Percentiles rank a stretch among this genome's conserved stretches.
phyloP scores from a whole-genome alignment of 345 rosid genomes.

The Raphanus raphanistrum region DNA sequence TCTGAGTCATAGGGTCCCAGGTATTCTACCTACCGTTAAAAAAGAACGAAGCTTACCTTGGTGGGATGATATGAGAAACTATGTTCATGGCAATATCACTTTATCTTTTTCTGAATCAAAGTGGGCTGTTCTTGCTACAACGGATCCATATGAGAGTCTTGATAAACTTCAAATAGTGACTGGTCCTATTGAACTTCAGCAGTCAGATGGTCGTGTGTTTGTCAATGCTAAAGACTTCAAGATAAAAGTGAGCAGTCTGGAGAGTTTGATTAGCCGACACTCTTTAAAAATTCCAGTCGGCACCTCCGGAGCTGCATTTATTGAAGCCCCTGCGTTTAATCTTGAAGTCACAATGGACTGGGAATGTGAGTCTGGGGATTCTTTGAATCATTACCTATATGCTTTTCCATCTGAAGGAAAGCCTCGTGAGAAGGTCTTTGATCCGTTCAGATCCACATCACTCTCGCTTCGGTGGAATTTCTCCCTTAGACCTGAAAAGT shows the following conservation, averaged over 20 bases:
- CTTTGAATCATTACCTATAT: conserved; percentile 86
- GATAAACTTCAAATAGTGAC: conserved; percentile 78
- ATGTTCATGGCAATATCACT: conserved; percentile 77
- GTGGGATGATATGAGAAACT: conserved; percentile 99
- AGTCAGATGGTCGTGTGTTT: conserved; percentile 86
- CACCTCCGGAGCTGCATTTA: conserved; percentile 55
- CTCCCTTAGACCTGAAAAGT: conserved; percentile 70
- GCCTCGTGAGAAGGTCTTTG: conserved; percentile 77
- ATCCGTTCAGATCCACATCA: conserved; percentile 95
- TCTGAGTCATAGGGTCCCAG: conserved; percentile 69
- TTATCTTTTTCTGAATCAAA: conserved; percentile 67
- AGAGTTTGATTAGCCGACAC: conserved; percentile 67
- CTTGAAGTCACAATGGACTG: conserved; percentile 91
- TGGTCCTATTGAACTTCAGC: conserved; percentile 78
- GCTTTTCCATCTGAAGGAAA: conserved; percentile 86
- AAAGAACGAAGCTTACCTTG: conserved; percentile 93
- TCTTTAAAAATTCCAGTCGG: conserved; percentile 58
- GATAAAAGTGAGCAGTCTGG: conserved; percentile 79
- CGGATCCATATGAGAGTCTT: conserved; percentile 94
- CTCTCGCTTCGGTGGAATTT: conserved; percentile 91
- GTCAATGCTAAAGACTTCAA: conserved; percentile 78
- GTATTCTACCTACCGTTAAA: conserved; percentile 56
- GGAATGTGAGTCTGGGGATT: conserved; percentile 88
- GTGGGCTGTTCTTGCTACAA: conserved; percentile 80
- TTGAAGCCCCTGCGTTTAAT: conserved; percentile 72